Evolutionary conservation across 352 stramenopile genomes (phyloP).

Genomic region (Phytopythium chamaehyphon): DNA sequence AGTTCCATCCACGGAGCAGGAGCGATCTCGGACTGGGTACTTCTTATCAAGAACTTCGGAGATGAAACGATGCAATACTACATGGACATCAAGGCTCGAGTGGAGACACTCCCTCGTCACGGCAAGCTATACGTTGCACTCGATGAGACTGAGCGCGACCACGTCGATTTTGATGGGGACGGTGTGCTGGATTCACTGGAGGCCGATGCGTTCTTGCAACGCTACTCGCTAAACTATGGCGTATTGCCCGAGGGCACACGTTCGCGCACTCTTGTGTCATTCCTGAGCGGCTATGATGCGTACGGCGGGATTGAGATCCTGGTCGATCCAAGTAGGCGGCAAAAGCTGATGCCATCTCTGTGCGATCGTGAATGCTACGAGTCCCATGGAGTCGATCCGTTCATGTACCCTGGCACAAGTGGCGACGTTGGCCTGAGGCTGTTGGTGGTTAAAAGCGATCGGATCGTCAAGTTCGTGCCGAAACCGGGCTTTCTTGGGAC

Average conservation of each 20-base stretch:
- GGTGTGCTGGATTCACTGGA: conserved; percentile 52
- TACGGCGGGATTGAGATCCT: conserved; percentile 47
- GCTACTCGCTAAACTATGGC: conserved; percentile 47
- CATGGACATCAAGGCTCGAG: conserved; percentile 57
- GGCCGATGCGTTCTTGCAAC: conserved; percentile 42
- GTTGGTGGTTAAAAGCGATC: conserved; percentile 33
- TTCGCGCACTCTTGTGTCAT: conserved; percentile 40
- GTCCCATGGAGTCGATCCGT: conserved; percentile 45
- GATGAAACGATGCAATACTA: conserved; percentile 49
- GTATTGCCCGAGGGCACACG: conserved; percentile 30
- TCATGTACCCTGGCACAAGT: conserved; percentile 40
- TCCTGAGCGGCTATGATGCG: conserved; percentile 40
- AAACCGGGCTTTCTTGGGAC: conserved; percentile 38
- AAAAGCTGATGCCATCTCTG: conserved; percentile 48
- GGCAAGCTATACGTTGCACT: conserved; percentile 55
- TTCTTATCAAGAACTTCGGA: conserved; percentile 61
- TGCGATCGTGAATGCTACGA: conserved; percentile 48
- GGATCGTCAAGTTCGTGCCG: conserved; percentile 57
- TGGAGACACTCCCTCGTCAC: conserved; percentile 67
- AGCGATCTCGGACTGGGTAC: conserved; percentile 66
- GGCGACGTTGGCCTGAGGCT: conserved; percentile 49
- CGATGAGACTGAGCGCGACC: conserved; percentile 51
- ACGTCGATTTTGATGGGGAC: conserved; percentile 62
- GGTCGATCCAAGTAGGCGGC: conserved; percentile 39
- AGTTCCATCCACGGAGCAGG: conserved; percentile 29